phyloP scores from a whole-genome alignment of 345 rosid species.

The Combretum micranthum region DNA sequence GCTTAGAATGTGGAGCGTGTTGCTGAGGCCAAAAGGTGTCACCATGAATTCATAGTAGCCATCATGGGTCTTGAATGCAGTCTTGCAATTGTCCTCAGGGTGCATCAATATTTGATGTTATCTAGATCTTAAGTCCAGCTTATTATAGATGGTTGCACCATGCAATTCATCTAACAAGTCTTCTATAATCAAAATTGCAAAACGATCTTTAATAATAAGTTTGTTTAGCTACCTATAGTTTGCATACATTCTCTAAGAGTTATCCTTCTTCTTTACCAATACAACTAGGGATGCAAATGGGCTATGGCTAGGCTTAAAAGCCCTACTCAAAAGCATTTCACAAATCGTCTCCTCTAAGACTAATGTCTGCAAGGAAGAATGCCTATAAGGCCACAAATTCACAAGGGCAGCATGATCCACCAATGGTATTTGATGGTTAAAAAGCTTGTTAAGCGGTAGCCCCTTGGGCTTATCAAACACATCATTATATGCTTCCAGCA shows the following conservation, averaged over 20 bases:
- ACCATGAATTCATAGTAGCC: background rate
- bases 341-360: background rate
- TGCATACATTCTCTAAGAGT: background rate
- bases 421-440: background rate
- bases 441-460: background rate
- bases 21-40: background rate
- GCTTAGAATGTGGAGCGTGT: no score
- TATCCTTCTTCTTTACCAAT: conserved; percentile 2
- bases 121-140: no score
- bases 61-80: background rate
- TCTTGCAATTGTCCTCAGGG: background rate
- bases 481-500: no score
- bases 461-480: background rate
- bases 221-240: background rate
- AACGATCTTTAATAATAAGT: background rate
- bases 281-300: background rate
- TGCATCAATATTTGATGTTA: background rate
- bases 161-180: conserved; percentile 4
- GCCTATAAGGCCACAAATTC: background rate
- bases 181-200: background rate
- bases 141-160: background rate
- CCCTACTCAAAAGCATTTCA: background rate
- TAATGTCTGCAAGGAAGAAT: background rate
- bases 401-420: background rate
- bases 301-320: background rate